Conservation (phyloP, 768 basidiomycete genomes). For the Suillus discolor region DNA sequence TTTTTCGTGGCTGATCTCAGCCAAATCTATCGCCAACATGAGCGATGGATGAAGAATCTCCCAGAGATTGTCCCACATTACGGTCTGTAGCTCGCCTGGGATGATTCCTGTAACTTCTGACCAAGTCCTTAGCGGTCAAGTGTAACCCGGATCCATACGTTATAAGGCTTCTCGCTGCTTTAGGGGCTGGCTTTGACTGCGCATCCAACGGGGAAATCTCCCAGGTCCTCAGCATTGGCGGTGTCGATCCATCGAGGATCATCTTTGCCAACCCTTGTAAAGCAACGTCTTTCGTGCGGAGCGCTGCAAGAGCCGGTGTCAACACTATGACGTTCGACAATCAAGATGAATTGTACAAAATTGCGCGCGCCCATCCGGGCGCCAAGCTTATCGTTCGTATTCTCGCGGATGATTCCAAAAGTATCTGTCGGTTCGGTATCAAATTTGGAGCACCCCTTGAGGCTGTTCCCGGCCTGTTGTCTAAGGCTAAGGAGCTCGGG, state of each 20-base stretch:
- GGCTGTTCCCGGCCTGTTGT: constrained; percentile 77
- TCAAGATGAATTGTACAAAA: constrained; percentile 92
- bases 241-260: constrained; percentile 78
- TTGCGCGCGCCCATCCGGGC: constrained; percentile 74
- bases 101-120: constrained; percentile 30
- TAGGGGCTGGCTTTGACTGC: constrained; percentile 96
- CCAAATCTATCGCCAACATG: constrained; percentile 82
- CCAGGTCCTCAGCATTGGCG: constrained; percentile 72
- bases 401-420: constrained; percentile 97
- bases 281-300: constrained; percentile 88
- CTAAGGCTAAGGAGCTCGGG: constrained; percentile 73
- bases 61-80: constrained; percentile 93
- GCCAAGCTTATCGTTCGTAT: constrained; percentile 94
- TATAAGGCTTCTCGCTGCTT: constrained; percentile 82
- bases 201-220: constrained; percentile 94
- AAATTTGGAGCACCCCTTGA: constrained; percentile 94
- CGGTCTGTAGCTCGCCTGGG: constrained; percentile 53
- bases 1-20: constrained; percentile 97
- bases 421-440: constrained; percentile 88
- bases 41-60: constrained; percentile 76
- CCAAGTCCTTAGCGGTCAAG: constrained; percentile 73
- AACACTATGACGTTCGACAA: constrained; percentile 99
- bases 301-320: constrained; percentile 77
- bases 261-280: constrained; percentile 99
- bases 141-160: constrained; percentile 98